Conservation (phyloP, 495 filamentous ascomycete species). For the Talaromyces stipitatus region DNA sequence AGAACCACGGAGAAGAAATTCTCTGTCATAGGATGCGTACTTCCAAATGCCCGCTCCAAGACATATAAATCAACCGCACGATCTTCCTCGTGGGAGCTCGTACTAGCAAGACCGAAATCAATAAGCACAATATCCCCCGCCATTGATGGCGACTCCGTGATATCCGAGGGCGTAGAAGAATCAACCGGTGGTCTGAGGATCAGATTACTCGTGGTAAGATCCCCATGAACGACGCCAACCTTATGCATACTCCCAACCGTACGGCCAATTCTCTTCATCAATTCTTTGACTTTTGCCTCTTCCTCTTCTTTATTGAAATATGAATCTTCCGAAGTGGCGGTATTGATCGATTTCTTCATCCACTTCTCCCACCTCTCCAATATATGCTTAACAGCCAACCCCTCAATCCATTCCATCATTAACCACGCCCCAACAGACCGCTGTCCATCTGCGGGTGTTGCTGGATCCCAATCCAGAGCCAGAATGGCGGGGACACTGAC, state of each 20-base stretch:
- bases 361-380: slow-evolving; percentile 57
- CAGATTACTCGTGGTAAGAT: slow-evolving; percentile 95
- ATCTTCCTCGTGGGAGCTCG: slow-evolving; percentile 83
- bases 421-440: slow-evolving; percentile 69
- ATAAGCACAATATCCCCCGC: slow-evolving; percentile 80
- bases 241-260: slow-evolving; percentile 76
- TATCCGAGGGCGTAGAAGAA: not conserved
- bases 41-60: slow-evolving; percentile 89
- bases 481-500: slow-evolving; percentile 72
- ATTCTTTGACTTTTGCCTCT: slow-evolving; percentile 35
- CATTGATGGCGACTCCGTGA: slow-evolving; percentile 20
- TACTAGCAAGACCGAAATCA: slow-evolving; percentile 87
- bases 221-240: slow-evolving; percentile 82
- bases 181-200: slow-evolving; percentile 52
- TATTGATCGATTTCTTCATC: slow-evolving; percentile 19
- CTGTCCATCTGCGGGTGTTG: slow-evolving; percentile 15
- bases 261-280: slow-evolving; percentile 67
- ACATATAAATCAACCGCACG: slow-evolving; percentile 96
- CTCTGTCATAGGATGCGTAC: slow-evolving; percentile 87
- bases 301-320: slow-evolving; percentile 21
- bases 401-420: slow-evolving; percentile 84
- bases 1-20: slow-evolving; percentile 60
- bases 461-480: slow-evolving; percentile 58
- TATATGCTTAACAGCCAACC: slow-evolving; percentile 56
- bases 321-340: not conserved